A percentile compares a stretch with the other conserved stretches of the same genome.
Evolutionary conservation across 306 rosid species (phyloP).

Genomic region (Glycyrrhiza uralensis): DNA sequence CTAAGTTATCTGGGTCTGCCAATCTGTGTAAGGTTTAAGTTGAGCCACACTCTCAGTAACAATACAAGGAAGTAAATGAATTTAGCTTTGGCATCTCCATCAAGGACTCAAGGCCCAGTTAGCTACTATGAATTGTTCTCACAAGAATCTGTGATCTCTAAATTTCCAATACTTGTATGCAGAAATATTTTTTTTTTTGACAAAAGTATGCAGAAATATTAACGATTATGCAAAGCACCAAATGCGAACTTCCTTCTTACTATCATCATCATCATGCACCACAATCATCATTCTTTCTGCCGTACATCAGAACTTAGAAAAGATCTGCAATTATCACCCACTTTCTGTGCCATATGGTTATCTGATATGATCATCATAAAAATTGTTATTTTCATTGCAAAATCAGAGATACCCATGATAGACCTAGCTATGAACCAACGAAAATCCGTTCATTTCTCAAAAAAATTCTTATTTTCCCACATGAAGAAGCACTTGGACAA

Average conservation of each 20-base stretch:
- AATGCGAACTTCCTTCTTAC: neutral
- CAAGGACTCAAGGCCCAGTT: no score
- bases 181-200: no score
- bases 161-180: no score
- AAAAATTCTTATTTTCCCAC: neutral
- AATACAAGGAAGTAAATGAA: neutral
- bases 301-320: no score
- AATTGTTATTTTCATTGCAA: neutral
- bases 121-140: no score
- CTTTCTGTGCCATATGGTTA: conserved; percentile 5
- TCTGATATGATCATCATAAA: neutral
- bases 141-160: no score
- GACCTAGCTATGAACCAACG: no score
- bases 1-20: neutral
- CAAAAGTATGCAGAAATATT: no score
- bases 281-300: neutral
- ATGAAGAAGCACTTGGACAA: no score
- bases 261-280: neutral
- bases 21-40: no score
- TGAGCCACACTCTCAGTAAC: neutral
- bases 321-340: neutral
- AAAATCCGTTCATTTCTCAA: no score
- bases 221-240: neutral
- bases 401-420: no score
- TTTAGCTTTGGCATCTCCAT: neutral